Conservation (phyloP, 108 stramenopile genomes). For the Cyclotella choctawhatcheeana region DNA sequence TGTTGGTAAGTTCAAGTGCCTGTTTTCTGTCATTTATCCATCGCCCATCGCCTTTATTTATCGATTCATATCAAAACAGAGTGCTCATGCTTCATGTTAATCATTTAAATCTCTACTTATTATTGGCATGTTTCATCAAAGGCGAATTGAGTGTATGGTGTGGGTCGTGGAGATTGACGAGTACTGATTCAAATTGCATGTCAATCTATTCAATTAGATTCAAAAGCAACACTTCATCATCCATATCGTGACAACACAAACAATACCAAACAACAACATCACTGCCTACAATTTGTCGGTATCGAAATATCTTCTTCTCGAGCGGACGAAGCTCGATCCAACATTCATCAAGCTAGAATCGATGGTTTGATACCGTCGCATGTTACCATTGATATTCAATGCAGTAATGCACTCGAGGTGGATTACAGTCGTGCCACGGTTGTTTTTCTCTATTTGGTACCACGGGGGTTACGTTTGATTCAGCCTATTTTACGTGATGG, state of each 20-base stretch:
- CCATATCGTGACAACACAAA: conserved; percentile 1
- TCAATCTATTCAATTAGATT: conserved; percentile 15
- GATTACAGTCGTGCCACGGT: conserved; percentile 64
- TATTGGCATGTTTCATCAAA: too few species aligned
- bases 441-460: conserved; percentile 85
- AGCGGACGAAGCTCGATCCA: conserved; percentile 42
- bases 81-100: not conserved
- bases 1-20: conserved; percentile 15
- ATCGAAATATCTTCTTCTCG: conserved; percentile 77
- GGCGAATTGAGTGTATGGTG: conserved; percentile 79
- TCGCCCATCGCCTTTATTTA: too few species aligned
- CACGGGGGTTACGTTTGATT: conserved; percentile 77
- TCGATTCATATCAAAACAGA: too few species aligned
- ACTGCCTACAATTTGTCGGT: conserved; percentile 58
- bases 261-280: conserved; percentile 21
- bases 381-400: conserved; percentile 54
- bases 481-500: conserved; percentile 53
- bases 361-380: conserved; percentile 39
- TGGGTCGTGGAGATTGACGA: conserved; percentile 89
- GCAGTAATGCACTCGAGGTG: conserved; percentile 74
- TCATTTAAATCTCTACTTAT: not conserved
- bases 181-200: conserved; percentile 74
- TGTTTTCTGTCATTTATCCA: not conserved
- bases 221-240: conserved; percentile 1
- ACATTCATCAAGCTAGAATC: conserved; percentile 37